Percentiles rank a stretch among this genome's conserved stretches.
These are phyloP conservation scores for Ustilago nuda DNA, from an alignment of 1,284 basidiomycete species.

Conservation along the genomic window DNA sequence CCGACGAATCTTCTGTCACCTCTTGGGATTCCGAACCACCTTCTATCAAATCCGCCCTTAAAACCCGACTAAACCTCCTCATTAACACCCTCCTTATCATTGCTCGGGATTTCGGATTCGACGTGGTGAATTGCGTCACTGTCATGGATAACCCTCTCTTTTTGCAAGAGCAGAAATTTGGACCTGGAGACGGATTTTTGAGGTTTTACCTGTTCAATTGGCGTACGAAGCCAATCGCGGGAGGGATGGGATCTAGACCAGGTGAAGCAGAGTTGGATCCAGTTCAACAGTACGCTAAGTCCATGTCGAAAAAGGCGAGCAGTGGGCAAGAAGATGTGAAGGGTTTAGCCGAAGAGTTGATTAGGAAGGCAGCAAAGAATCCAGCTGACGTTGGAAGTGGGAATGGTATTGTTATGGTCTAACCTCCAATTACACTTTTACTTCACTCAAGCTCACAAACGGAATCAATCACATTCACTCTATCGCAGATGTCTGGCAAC, in stretches of 20 bases:
- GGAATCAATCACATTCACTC: not conserved
- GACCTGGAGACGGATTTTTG: slow-evolving; percentile 86
- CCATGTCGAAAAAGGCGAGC: slow-evolving; percentile 17
- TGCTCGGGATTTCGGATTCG: slow-evolving; percentile 83
- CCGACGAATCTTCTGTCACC: slow-evolving; percentile 48
- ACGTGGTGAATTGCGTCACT: slow-evolving; percentile 95
- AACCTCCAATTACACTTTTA: slow-evolving; percentile 1
- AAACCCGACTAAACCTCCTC: slow-evolving; percentile 79
- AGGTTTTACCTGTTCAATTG: slow-evolving; percentile 82
- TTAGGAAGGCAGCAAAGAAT: slow-evolving; percentile 18
- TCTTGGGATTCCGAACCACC: slow-evolving; percentile 70
- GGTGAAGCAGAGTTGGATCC: slow-evolving; percentile 65
- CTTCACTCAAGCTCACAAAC: no score
- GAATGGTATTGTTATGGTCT: slow-evolving; percentile 67
- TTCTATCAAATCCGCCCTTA: slow-evolving; percentile 76
- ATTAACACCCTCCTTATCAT: slow-evolving; percentile 82
- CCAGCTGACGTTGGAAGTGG: slow-evolving; percentile 59
- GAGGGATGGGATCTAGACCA: slow-evolving; percentile 62
- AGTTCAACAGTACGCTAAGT: slow-evolving; percentile 33
- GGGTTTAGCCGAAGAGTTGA: slow-evolving; percentile 33
- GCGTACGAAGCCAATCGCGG: slow-evolving; percentile 60
- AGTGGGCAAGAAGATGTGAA: slow-evolving; percentile 1
- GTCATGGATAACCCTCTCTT: slow-evolving; percentile 92
- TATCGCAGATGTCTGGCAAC: not conserved
- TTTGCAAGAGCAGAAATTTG: slow-evolving; percentile 84